phyloP scores from a whole-genome alignment of 1,284 basidiomycete genomes.

The Rhodotorula sp. region DNA sequence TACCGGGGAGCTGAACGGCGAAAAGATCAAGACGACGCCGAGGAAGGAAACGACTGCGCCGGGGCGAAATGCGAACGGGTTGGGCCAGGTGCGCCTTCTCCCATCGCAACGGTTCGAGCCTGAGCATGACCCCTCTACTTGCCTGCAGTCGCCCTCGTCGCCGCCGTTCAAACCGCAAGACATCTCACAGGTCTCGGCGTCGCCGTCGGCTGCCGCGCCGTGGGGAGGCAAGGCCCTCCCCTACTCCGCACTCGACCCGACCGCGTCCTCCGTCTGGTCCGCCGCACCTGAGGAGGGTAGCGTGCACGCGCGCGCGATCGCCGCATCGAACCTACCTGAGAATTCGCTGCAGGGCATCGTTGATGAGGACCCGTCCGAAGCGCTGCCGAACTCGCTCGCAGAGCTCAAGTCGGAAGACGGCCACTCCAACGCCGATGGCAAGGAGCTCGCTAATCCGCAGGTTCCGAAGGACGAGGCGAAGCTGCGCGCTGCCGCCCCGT shows the following conservation, averaged over 20 bases:
- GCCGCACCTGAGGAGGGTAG: constrained; percentile 23
- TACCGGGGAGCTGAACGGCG: constrained; percentile 64
- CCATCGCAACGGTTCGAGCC: not conserved
- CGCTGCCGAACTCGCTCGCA: constrained; percentile 39
- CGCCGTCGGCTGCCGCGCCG: constrained; percentile 7
- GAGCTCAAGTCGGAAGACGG: constrained; percentile 42
- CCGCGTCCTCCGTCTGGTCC: constrained; percentile 37
- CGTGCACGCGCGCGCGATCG: constrained; percentile 27
- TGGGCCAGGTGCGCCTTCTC: constrained; percentile 11
- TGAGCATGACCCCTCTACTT: not conserved
- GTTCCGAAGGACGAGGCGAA: constrained; percentile 31
- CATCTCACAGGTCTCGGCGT: not conserved
- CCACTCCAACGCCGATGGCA: constrained; percentile 23
- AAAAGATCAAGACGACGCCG: constrained; percentile 51
- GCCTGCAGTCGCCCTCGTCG: constrained; percentile 8
- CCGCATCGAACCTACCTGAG: constrained; percentile 24
- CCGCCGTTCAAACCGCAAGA: constrained; percentile 22
- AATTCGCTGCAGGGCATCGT: constrained; percentile 41
- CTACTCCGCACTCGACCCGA: constrained; percentile 33
- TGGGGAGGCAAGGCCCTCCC: constrained; percentile 35
- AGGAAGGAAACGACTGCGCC: constrained; percentile 34
- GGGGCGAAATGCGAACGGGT: constrained; percentile 5
- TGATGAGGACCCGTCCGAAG: constrained; percentile 38
- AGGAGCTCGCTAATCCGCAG: constrained; percentile 4
- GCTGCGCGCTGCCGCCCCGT: constrained; percentile 35